Percentiles rank a stretch among this genome's conserved stretches.
These are phyloP conservation scores for Ogataea pilisensis DNA, from an alignment of 805 yeast species.

Conservation along the genomic window DNA sequence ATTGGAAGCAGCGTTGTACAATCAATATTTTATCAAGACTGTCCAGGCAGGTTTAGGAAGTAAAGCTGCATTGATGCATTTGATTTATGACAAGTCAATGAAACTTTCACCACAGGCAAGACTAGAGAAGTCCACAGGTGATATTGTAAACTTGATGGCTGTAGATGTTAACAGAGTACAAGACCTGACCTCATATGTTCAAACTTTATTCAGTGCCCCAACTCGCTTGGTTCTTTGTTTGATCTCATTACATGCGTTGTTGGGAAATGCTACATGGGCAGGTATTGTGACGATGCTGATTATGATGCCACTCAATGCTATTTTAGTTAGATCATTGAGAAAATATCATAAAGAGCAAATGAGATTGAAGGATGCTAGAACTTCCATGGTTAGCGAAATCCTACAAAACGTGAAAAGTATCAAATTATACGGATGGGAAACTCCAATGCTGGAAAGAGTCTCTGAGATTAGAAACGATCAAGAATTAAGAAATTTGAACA, in stretches of 20 bases:
- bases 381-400: conserved; percentile 55
- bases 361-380: conserved; percentile 59
- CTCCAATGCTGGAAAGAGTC: conserved; percentile 53
- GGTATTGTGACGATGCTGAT: conserved; percentile 51
- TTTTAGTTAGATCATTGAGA: conserved; percentile 42
- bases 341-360: conserved; percentile 49
- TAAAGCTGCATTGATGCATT: conserved; percentile 60
- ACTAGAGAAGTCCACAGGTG: conserved; percentile 63
- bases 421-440: conserved; percentile 68
- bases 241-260: conserved; percentile 47
- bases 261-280: conserved; percentile 57
- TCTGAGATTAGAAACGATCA: conserved; percentile 51
- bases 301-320: conserved; percentile 55
- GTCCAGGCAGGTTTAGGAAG: conserved; percentile 61
- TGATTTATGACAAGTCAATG: conserved; percentile 69
- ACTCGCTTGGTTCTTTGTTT: conserved; percentile 50
- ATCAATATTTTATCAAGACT: conserved; percentile 60
- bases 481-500: conserved; percentile 49
- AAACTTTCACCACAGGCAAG: conserved; percentile 63
- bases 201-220: conserved; percentile 56
- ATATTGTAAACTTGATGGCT: conserved; percentile 71
- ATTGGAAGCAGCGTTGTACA: conserved; percentile 56
- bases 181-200: conserved; percentile 51
- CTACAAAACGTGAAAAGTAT: conserved; percentile 57
- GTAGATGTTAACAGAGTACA: conserved; percentile 70